These are phyloP conservation scores for Saccharomycopsis microspora DNA, from an alignment of 805 yeast genomes.

Conservation along the genomic window DNA sequence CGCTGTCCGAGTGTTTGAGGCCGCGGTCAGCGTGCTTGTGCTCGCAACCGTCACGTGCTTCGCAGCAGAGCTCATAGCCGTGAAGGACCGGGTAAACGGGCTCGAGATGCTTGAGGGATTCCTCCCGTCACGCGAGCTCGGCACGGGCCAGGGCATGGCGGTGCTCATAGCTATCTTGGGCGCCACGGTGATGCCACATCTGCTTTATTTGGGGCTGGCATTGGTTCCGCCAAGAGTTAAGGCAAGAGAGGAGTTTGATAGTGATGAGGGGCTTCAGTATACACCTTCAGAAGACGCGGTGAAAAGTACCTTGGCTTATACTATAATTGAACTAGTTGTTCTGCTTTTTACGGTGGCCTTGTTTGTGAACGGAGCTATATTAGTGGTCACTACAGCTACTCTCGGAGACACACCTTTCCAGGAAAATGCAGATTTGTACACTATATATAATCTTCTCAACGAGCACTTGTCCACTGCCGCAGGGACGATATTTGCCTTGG, in stretches of 20 bases:
- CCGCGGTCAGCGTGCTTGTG: slow-evolving; percentile 67
- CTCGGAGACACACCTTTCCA: slow-evolving; percentile 31
- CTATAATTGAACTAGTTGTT: slow-evolving; percentile 72
- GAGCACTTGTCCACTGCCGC: slow-evolving; percentile 73
- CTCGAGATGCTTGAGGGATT: slow-evolving; percentile 63
- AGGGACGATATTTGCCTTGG: slow-evolving; percentile 80
- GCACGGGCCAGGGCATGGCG: slow-evolving; percentile 59
- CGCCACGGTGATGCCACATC: slow-evolving; percentile 94
- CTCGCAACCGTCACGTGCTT: slow-evolving; percentile 80
- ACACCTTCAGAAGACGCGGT: slow-evolving; percentile 76
- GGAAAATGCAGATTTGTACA: slow-evolving; percentile 70
- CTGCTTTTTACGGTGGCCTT: slow-evolving; percentile 80
- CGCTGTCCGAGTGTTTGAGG: slow-evolving; percentile 70
- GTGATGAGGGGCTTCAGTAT: slow-evolving; percentile 32
- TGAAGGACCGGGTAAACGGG: slow-evolving; percentile 40
- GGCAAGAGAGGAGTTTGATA: slow-evolving; percentile 29
- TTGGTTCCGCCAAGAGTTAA: slow-evolving; percentile 75
- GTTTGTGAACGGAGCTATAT: slow-evolving; percentile 84
- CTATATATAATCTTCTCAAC: slow-evolving; percentile 63
- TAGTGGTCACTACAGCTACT: slow-evolving; percentile 88
- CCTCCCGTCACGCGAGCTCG: slow-evolving; percentile 37
- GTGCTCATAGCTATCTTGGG: slow-evolving; percentile 78
- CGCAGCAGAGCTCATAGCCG: slow-evolving; percentile 62
- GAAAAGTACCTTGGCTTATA: slow-evolving; percentile 63
- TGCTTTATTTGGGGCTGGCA: slow-evolving; percentile 75